Evolutionary conservation across 148 eudicot species (phyloP).

Genomic region (Pharnaceum exiguum): DNA sequence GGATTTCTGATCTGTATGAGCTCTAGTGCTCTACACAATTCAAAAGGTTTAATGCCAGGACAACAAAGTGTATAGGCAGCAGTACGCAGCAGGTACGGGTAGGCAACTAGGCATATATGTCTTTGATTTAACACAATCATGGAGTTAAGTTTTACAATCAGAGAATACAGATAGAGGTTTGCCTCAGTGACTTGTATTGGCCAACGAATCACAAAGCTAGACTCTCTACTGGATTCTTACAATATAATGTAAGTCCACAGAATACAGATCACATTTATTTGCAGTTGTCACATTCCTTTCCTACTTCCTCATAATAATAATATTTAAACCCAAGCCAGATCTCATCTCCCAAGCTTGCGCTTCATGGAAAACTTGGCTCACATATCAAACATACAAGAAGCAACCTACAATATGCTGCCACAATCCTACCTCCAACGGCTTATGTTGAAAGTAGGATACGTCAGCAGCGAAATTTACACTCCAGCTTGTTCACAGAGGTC

Average conservation of each 20-base stretch:
- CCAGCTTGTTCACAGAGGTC: conserved; percentile 98
- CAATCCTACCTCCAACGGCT: conserved; percentile 26
- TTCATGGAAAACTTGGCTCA: conserved; percentile 46
- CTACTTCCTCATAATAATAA: conserved; percentile 15
- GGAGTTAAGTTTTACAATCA: conserved; percentile 12
- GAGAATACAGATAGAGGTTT: conserved; percentile 12
- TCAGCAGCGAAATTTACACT: conserved; percentile 27
- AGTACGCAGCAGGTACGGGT: no score
- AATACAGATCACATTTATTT: conserved; percentile 26
- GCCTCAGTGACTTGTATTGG: not conserved
- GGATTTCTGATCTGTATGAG: no score
- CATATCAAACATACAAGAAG: conserved; percentile 23
- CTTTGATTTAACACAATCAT: conserved; percentile 4
- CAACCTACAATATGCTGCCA: conserved; percentile 30
- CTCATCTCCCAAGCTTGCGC: conserved; percentile 61
- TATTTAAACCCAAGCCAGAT: conserved; percentile 36
- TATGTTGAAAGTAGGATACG: conserved; percentile 14
- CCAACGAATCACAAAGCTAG: conserved; percentile 7
- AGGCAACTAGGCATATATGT: no score
- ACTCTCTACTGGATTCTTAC: conserved; percentile 16
- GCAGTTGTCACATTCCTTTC: conserved; percentile 24
- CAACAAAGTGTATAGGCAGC: no score
- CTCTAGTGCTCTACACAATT: no score
- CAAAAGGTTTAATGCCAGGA: no score
- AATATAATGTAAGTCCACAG: conserved; percentile 5